These are phyloP conservation scores for Vararia minispora DNA, from an alignment of 768 basidiomycete species.

Conservation along the genomic window DNA sequence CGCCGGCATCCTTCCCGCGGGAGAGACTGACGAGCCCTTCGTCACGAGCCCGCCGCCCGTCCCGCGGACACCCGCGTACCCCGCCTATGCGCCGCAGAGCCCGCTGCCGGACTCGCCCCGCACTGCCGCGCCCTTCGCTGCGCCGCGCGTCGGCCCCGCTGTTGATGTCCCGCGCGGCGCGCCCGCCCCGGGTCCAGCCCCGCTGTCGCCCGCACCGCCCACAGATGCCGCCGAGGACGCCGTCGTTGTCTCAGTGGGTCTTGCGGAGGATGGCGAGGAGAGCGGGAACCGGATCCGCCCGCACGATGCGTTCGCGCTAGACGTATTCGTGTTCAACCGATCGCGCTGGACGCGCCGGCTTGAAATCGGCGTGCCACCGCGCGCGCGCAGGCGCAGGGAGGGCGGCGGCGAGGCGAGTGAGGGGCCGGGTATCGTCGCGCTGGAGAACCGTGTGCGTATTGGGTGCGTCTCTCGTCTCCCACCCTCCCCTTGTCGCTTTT, in stretches of 20 bases:
- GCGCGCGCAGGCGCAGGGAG: conserved; percentile 30
- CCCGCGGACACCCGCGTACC: conserved; percentile 62
- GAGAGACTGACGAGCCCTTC: conserved; percentile 12
- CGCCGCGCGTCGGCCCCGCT: conserved; percentile 38
- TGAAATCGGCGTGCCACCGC: conserved; percentile 60
- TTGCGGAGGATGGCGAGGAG: conserved; percentile 16
- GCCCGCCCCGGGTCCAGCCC: conserved; percentile 25
- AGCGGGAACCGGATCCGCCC: conserved; percentile 45
- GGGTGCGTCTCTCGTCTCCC: conserved; percentile 45
- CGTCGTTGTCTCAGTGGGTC: conserved; percentile 61
- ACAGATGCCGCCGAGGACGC: conserved; percentile 38
- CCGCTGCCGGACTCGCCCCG: conserved; percentile 38
- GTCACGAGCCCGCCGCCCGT: conserved; percentile 13
- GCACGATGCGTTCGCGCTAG: conserved; percentile 65
- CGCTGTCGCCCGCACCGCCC: conserved; percentile 47
- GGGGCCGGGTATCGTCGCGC: conserved; percentile 54
- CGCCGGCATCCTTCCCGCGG: conserved; percentile 7
- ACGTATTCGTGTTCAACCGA: conserved; percentile 84
- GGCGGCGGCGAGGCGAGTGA: conserved; percentile 24
- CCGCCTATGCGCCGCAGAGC: conserved; percentile 46
- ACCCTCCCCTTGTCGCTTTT: too few relatives aligned
- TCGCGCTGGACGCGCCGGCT: conserved; percentile 66
- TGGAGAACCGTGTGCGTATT: conserved; percentile 70
- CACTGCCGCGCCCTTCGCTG: conserved; percentile 44
- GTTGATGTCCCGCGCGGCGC: conserved; percentile 61